A percentile compares a stretch with the other conserved stretches of the same genome.
phyloP scores from a whole-genome alignment of 1,139 yeast genomes.

The Saccharomycopsis hybrid region DNA sequence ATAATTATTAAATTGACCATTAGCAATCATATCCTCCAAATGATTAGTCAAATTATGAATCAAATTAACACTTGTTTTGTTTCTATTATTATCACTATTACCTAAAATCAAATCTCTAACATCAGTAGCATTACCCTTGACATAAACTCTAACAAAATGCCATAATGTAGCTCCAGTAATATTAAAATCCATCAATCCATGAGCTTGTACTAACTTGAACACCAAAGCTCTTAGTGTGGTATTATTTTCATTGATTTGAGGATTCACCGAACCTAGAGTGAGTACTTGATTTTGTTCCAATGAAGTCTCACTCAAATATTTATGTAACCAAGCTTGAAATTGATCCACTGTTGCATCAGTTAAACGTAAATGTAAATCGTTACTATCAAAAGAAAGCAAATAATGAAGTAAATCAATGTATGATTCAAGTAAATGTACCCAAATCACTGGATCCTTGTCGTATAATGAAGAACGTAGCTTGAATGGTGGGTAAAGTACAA shows the following conservation, averaged over 20 bases:
- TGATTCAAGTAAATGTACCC: constrained; percentile 64
- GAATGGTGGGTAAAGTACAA: constrained; percentile 70
- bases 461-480: constrained; percentile 63
- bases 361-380: constrained; percentile 30
- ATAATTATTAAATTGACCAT: constrained; percentile 36
- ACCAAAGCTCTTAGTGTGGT: constrained; percentile 42
- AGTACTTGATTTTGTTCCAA: constrained; percentile 53
- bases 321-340: constrained; percentile 47
- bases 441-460: constrained; percentile 76
- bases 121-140: constrained; percentile 36
- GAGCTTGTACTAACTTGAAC: constrained; percentile 43
- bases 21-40: constrained; percentile 37
- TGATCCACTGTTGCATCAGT: constrained; percentile 53
- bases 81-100: not conserved
- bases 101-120: constrained; percentile 56
- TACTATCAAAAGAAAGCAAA: not conserved
- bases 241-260: constrained; percentile 54
- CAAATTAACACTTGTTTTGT: constrained; percentile 4
- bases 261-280: constrained; percentile 64
- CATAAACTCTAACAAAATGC: constrained; percentile 54
- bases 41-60: constrained; percentile 26
- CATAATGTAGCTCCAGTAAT: constrained; percentile 55
- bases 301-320: constrained; percentile 53
- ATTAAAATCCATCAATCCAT: constrained; percentile 50
- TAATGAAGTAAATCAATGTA: constrained; percentile 48